These are phyloP conservation scores for Aspergillus amoenus DNA, from an alignment of 2,329 filamentous ascomycete species.

Conservation along the genomic window DNA sequence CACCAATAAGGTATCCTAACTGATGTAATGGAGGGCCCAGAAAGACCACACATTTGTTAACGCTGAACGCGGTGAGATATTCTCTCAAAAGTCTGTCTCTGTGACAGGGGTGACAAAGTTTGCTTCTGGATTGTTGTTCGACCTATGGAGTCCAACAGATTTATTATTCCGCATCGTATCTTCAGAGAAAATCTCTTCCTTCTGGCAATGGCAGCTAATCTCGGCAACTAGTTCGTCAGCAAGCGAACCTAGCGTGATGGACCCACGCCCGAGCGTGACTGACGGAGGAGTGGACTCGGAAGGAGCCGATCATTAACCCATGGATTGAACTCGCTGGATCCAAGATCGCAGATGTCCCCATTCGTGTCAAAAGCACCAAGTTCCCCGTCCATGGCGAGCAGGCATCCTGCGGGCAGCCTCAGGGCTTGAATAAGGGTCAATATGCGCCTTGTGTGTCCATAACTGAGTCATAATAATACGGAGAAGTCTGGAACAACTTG, in stretches of 20 bases:
- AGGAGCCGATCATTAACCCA: conserved; percentile 13
- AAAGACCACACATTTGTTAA: neutral
- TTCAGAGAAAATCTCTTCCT: neutral
- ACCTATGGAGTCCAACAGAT: neutral
- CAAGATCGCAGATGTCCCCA: neutral
- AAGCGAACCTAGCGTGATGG: conserved; percentile 5
- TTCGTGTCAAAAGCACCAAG: neutral
- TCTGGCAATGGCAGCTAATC: neutral
- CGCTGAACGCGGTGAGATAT: neutral
- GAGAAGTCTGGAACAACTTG: too few species aligned
- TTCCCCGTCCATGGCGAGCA: neutral
- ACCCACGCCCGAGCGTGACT: neutral
- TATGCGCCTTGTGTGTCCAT: neutral
- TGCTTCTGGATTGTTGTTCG: neutral
- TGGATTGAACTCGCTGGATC: neutral
- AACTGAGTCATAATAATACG: neutral
- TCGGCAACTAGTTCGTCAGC: conserved; percentile 1
- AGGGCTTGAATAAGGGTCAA: neutral
- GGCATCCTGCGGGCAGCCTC: neutral
- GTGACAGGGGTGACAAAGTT: neutral
- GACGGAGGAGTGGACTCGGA: conserved; percentile 5
- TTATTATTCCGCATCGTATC: too few species aligned
- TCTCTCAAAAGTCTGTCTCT: neutral
- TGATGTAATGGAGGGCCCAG: neutral
- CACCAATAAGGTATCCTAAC: neutral